Conservation (phyloP, 176 grass and related monocot genomes). For the Cenchrus purpureus region DNA sequence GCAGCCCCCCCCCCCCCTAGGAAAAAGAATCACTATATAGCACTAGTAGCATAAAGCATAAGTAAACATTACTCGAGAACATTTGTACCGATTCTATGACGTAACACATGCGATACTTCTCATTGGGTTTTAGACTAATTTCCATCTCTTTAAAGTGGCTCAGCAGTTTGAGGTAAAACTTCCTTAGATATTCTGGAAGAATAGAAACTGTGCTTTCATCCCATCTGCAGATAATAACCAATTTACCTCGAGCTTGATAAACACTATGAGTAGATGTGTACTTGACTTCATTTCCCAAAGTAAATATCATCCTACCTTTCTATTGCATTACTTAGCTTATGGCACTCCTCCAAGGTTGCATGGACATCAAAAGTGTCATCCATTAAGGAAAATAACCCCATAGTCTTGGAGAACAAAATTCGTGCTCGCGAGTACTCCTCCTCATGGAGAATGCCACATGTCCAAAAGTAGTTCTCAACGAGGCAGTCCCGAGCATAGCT, state of each 20-base stretch:
- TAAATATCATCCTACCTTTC: background rate
- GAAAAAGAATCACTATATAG: too few species aligned
- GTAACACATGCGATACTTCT: conserved; percentile 26
- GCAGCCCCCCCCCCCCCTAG: too few species aligned
- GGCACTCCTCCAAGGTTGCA: background rate
- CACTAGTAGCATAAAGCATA: too few species aligned
- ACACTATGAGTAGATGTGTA: too few species aligned
- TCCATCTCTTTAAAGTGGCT: background rate
- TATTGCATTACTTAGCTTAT: background rate
- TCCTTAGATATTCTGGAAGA: background rate
- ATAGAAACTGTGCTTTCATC: background rate
- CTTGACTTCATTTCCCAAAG: too few species aligned
- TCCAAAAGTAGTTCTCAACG: background rate
- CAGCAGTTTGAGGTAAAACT: background rate
- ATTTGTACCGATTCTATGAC: background rate
- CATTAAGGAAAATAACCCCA: background rate
- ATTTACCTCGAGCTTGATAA: too few species aligned
- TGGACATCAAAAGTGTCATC: background rate
- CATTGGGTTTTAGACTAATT: background rate
- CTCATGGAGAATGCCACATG: background rate
- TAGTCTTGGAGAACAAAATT: background rate
- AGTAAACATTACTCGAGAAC: too few species aligned
- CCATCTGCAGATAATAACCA: background rate
- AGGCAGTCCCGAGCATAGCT: background rate
- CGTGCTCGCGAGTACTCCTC: background rate